Conservation (phyloP, 441 rosid species). For the Mallotus japonicus region DNA sequence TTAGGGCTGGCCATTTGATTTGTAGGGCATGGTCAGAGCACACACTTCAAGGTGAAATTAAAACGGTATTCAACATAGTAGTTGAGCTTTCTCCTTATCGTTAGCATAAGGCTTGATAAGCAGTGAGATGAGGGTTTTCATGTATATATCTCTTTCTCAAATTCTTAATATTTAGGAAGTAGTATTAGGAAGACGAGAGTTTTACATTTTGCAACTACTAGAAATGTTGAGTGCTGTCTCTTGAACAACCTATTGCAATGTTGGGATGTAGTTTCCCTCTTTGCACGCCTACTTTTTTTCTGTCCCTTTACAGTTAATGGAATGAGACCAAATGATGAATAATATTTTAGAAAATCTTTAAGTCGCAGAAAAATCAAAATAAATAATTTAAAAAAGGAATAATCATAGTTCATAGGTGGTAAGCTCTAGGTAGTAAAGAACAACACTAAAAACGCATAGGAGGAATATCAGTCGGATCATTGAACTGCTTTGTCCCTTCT, state of each 20-base stretch:
- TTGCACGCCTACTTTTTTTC: background rate
- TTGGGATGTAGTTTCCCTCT: background rate
- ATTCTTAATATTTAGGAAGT: background rate
- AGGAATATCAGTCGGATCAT: slow-evolving; percentile 1
- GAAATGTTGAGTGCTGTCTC: background rate
- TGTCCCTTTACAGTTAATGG: background rate
- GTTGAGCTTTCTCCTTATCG: background rate
- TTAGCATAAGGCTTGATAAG: background rate
- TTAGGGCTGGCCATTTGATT: background rate
- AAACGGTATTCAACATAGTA: background rate
- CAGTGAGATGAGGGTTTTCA: background rate
- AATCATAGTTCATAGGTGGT: slow-evolving; percentile 22
- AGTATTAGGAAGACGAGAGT: too few relatives aligned
- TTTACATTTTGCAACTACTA: too few relatives aligned
- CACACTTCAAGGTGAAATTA: background rate
- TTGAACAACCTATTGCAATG: background rate
- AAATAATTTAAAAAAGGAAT: background rate
- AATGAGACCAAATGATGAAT: background rate
- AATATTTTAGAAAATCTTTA: background rate
- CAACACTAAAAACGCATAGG: slow-evolving; percentile 21
- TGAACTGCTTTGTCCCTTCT: slow-evolving; percentile 29
- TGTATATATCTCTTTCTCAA: background rate
- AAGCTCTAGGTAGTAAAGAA: slow-evolving; percentile 23
- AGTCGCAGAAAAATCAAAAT: too few relatives aligned
- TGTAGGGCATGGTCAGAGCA: slow-evolving; percentile 3